Percentiles rank a stretch among this genome's conserved stretches.
phyloP scores from a whole-genome alignment of 2,329 filamentous ascomycete genomes.

The Bipolaris cookei region DNA sequence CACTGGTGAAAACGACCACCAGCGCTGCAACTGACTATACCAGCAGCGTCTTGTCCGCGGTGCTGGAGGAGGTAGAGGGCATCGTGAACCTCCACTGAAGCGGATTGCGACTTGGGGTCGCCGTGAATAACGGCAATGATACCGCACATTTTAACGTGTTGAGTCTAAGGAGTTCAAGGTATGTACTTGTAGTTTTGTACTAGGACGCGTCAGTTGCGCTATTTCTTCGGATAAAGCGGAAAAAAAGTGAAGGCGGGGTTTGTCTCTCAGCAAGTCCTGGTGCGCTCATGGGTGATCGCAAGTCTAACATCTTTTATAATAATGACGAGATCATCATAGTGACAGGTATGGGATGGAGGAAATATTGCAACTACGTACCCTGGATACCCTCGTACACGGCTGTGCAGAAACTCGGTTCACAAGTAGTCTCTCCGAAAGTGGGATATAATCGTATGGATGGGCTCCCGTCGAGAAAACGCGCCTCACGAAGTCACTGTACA shows the following conservation, averaged over 20 bases:
- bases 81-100: slow-evolving; percentile 55
- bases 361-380: slow-evolving; percentile 24
- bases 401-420: slow-evolving; percentile 7
- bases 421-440: slow-evolving; percentile 8
- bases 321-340: slow-evolving; percentile 47
- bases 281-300: slow-evolving; percentile 48
- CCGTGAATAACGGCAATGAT: slow-evolving; percentile 59
- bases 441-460: slow-evolving; percentile 4
- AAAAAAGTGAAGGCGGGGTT: slow-evolving; percentile 24
- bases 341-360: slow-evolving; percentile 3
- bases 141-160: slow-evolving; percentile 54
- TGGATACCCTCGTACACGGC: not conserved
- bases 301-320: slow-evolving; percentile 51
- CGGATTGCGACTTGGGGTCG: slow-evolving; percentile 48
- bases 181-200: slow-evolving; percentile 11
- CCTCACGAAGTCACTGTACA: slow-evolving; percentile 19
- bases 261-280: slow-evolving; percentile 46
- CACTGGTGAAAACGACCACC: slow-evolving; percentile 85
- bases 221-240: slow-evolving; percentile 20
- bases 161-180: not conserved
- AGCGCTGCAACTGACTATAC: slow-evolving; percentile 75
- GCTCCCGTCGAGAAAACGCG: slow-evolving; percentile 8
- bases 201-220: slow-evolving; percentile 31
- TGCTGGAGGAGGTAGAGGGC: slow-evolving; percentile 54
- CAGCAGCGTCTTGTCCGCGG: slow-evolving; percentile 85